phyloP scores from a whole-genome alignment of 768 basidiomycete genomes.

The Suillus placidus region DNA sequence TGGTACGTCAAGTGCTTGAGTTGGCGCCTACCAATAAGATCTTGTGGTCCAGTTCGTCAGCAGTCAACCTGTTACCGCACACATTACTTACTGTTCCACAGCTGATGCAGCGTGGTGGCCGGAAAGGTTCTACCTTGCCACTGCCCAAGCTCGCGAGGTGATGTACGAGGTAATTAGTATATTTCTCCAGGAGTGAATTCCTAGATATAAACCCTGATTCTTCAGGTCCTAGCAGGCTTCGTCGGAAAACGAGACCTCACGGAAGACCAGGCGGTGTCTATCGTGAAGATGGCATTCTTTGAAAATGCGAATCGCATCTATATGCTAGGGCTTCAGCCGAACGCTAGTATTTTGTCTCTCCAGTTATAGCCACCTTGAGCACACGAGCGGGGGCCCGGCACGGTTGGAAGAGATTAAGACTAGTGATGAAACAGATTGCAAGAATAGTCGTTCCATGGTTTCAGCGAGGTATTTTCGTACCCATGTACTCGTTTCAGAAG shows the following conservation, averaged over 20 bases:
- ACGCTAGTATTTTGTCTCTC: constrained; percentile 16
- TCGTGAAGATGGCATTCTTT: constrained; percentile 63
- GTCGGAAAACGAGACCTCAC: constrained; percentile 53
- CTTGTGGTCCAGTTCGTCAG: constrained; percentile 72
- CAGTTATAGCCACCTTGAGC: too few relatives aligned
- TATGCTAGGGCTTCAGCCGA: constrained; percentile 49
- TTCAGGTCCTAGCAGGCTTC: constrained; percentile 58
- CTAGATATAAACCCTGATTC: not conserved
- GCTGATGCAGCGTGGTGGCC: constrained; percentile 75
- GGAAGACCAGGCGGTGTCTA: constrained; percentile 53
- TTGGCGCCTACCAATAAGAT: constrained; percentile 77
- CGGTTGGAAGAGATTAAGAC: not conserved
- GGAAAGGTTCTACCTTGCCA: constrained; percentile 72
- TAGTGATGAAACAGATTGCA: not conserved
- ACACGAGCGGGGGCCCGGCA: not conserved
- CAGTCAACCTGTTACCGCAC: not conserved
- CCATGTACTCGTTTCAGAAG: not conserved
- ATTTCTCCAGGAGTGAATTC: not conserved
- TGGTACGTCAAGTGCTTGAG: constrained; percentile 68
- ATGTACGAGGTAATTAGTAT: constrained; percentile 53
- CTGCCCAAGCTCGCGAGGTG: constrained; percentile 61
- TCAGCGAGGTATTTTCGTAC: not conserved
- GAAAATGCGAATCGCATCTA: constrained; percentile 70
- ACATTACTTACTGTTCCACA: constrained; percentile 34
- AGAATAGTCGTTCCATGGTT: not conserved